Conservation (phyloP, 148 eudicot genomes). For the Polygonum maritimum region DNA sequence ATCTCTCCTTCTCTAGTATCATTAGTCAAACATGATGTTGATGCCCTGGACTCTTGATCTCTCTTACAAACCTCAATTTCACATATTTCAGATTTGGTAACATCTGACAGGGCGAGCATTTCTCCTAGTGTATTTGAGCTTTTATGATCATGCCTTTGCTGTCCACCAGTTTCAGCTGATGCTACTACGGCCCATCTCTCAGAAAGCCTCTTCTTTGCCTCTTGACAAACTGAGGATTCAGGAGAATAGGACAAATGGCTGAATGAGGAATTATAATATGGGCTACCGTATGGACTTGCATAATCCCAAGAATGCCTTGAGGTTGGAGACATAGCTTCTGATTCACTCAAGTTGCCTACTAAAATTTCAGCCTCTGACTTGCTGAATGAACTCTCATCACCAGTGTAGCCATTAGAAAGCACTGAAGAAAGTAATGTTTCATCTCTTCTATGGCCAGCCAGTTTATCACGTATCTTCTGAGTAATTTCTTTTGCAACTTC, state of each 20-base stretch:
- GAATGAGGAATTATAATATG: slow-evolving; percentile 56
- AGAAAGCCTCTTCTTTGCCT: slow-evolving; percentile 94
- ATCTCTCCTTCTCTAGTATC: slow-evolving; percentile 24
- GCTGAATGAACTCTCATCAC: slow-evolving; percentile 86
- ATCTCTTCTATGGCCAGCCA: slow-evolving; percentile 56
- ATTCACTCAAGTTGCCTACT: slow-evolving; percentile 59
- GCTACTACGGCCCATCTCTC: slow-evolving; percentile 98
- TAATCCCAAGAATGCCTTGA: slow-evolving; percentile 97
- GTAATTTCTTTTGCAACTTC: slow-evolving; percentile 68
- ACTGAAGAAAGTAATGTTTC: slow-evolving; percentile 78
- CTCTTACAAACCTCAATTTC: slow-evolving; percentile 29
- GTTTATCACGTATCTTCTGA: slow-evolving; percentile 51
- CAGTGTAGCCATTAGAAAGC: slow-evolving; percentile 72
- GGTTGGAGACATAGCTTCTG: slow-evolving; percentile 68
- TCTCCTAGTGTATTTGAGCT: slow-evolving; percentile 91
- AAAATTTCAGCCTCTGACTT: slow-evolving; percentile 68
- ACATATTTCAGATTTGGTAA: slow-evolving; percentile 33
- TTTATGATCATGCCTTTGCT: slow-evolving; percentile 47
- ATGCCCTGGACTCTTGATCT: slow-evolving; percentile 35
- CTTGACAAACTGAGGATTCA: slow-evolving; percentile 88
- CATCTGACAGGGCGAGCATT: slow-evolving; percentile 90
- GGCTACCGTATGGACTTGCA: slow-evolving; percentile 53
- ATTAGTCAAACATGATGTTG: slow-evolving; percentile 40
- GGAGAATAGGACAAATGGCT: slow-evolving; percentile 83
- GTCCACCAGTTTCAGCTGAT: slow-evolving; percentile 45